Evolutionary conservation across 768 basidiomycete genomes (phyloP).

Genomic region (Kwoniella sp.): DNA sequence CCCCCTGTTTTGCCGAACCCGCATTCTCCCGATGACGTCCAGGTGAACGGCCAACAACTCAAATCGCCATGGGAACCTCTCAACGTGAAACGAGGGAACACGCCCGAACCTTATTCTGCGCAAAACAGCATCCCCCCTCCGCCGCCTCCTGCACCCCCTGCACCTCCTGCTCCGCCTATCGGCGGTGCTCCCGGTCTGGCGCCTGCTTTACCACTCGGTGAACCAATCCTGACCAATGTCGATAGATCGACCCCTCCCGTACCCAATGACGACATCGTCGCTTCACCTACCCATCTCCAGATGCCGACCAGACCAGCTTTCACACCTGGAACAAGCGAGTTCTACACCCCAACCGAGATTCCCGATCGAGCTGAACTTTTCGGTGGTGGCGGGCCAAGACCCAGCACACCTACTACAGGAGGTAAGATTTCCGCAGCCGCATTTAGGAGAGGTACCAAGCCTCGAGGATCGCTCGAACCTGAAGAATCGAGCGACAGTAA

Average conservation of each 20-base stretch:
- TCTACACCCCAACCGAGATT: constrained; percentile 23
- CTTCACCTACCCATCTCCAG: constrained; percentile 10
- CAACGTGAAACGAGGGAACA: constrained; percentile 32
- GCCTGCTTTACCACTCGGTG: neutral
- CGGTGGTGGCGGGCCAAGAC: neutral
- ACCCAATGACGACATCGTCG: constrained; percentile 1
- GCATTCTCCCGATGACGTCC: constrained; percentile 6
- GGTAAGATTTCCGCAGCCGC: constrained; percentile 50
- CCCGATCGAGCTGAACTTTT: constrained; percentile 13
- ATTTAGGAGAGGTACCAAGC: constrained; percentile 33
- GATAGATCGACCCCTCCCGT: neutral
- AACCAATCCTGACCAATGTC: neutral
- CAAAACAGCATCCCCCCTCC: neutral
- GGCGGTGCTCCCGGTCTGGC: neutral
- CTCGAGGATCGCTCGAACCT: constrained; percentile 21
- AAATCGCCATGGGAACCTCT: constrained; percentile 45
- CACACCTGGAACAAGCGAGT: constrained; percentile 17
- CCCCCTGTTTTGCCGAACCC: constrained; percentile 10
- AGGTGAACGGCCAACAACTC: neutral
- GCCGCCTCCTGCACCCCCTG: neutral
- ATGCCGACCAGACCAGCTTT: constrained; percentile 8
- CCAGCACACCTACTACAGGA: constrained; percentile 3
- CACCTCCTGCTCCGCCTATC: neutral
- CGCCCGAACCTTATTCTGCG: constrained; percentile 21
- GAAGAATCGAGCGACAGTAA: constrained; percentile 21